Percentiles rank a stretch among this genome's conserved stretches.
Evolutionary conservation across 768 basidiomycete genomes (phyloP).

Genomic region (Xerocomus spinulosus): DNA sequence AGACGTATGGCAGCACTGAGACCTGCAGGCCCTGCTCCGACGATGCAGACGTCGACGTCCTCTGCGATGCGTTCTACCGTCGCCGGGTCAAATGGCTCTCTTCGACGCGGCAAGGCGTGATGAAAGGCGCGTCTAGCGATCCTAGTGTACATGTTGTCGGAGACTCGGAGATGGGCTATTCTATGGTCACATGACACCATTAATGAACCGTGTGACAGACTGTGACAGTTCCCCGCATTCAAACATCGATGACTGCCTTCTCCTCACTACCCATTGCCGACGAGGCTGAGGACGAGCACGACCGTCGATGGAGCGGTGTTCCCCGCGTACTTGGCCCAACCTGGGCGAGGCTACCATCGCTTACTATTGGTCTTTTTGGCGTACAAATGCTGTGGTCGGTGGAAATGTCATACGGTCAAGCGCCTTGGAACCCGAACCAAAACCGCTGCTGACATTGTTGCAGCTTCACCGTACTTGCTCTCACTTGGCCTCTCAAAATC

Average conservation of each 20-base stretch:
- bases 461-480: conserved; percentile 83
- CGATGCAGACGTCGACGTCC: conserved; percentile 95
- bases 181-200: no score
- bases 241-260: conserved; percentile 47
- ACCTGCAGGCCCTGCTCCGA: conserved; percentile 93
- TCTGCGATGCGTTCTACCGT: conserved; percentile 82
- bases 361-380: conserved; percentile 79
- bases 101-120: conserved; percentile 5
- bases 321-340: conserved; percentile 61
- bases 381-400: conserved; percentile 91
- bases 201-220: neutral
- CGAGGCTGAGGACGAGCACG: conserved; percentile 35
- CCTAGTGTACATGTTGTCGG: no score
- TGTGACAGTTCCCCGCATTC: neutral
- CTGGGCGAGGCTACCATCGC: conserved; percentile 60
- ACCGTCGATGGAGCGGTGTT: conserved; percentile 47
- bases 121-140: conserved; percentile 19
- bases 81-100: conserved; percentile 48
- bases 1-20: conserved; percentile 93
- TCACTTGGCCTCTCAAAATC: conserved; percentile 86
- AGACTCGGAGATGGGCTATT: no score
- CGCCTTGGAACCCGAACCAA: neutral
- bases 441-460: conserved; percentile 1
- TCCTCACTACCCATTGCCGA: conserved; percentile 42
- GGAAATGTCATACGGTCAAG: conserved; percentile 82